A percentile compares a stretch with the other conserved stretches of the same genome.
Evolutionary conservation across 2,329 filamentous ascomycete genomes (phyloP).

Genomic region (Blastomyces parvus): DNA sequence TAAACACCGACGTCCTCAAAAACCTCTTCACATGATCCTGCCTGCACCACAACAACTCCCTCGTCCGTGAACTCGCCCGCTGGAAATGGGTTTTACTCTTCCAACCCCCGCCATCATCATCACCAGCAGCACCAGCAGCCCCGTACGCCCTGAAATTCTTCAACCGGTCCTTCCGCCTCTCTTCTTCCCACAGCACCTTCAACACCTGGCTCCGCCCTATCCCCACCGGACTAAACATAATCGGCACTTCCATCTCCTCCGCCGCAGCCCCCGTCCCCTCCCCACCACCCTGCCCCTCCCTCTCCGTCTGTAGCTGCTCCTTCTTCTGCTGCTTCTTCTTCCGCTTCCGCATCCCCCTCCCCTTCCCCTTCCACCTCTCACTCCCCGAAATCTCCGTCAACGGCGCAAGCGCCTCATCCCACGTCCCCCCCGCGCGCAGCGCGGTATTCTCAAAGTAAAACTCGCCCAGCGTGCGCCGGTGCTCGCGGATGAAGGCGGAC

Average conservation of each 20-base stretch:
- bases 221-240: slow-evolving; percentile 28
- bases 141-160: slow-evolving; percentile 14
- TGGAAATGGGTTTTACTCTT: slow-evolving; percentile 14
- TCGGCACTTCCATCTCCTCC: slow-evolving; percentile 31
- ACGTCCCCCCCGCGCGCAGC: slow-evolving; percentile 56
- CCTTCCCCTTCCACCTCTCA: slow-evolving; percentile 32
- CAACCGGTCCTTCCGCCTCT: slow-evolving; percentile 15
- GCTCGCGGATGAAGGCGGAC: slow-evolving; percentile 55
- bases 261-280: slow-evolving; percentile 1
- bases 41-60: slow-evolving; percentile 22
- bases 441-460: slow-evolving; percentile 72
- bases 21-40: slow-evolving; percentile 28
- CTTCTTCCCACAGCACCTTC: slow-evolving; percentile 22
- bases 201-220: slow-evolving; percentile 19
- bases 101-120: neutral
- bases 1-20: slow-evolving; percentile 19
- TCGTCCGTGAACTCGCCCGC: slow-evolving; percentile 20
- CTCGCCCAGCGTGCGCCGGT: slow-evolving; percentile 60
- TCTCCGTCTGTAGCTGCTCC: slow-evolving; percentile 13
- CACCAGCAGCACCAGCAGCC: neutral
- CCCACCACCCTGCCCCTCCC: too few relatives aligned
- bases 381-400: slow-evolving; percentile 40
- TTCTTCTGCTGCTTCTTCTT: slow-evolving; percentile 19
- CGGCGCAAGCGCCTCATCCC: slow-evolving; percentile 73
- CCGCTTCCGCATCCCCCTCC: slow-evolving; percentile 25